Percentiles rank a stretch among this genome's conserved stretches.
phyloP scores from a whole-genome alignment of 2,329 filamentous ascomycete species.

The Neonectria ditissima region DNA sequence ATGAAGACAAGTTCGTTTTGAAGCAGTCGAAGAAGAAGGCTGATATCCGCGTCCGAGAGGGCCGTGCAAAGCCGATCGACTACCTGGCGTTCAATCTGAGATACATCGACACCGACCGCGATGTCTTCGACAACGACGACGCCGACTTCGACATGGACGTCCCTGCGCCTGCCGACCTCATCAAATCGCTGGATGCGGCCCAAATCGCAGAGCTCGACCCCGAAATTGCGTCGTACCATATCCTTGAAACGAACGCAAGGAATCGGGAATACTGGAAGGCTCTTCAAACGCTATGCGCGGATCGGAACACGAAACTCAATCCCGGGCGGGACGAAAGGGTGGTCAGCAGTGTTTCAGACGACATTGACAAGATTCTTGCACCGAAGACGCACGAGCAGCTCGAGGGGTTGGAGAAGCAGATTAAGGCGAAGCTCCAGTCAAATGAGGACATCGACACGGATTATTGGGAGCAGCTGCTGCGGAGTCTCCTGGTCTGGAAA shows the following conservation, averaged over 20 bases:
- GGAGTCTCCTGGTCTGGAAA: constrained; percentile 89
- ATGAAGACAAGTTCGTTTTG: constrained; percentile 95
- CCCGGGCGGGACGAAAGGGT: constrained; percentile 76
- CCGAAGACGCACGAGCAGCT: constrained; percentile 90
- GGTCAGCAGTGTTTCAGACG: constrained; percentile 83
- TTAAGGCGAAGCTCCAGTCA: constrained; percentile 85
- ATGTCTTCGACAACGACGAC: constrained; percentile 88
- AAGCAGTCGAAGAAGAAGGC: constrained; percentile 99
- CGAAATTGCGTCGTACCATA: constrained; percentile 83
- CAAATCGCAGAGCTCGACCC: constrained; percentile 82
- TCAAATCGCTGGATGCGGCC: constrained; percentile 75
- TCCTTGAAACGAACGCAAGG: constrained; percentile 79
- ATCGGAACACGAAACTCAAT: constrained; percentile 75
- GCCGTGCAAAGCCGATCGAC: constrained; percentile 91
- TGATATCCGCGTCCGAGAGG: constrained; percentile 91
- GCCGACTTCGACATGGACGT: constrained; percentile 79
- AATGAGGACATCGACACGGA: constrained; percentile 95
- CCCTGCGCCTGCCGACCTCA: constrained; percentile 82
- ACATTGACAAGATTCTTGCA: constrained; percentile 87
- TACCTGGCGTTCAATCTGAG: constrained; percentile 91
- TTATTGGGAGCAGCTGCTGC: constrained; percentile 95
- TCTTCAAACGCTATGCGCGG: constrained; percentile 84
- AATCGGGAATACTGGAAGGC: constrained; percentile 95
- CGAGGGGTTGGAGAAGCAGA: constrained; percentile 87
- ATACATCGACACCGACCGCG: constrained; percentile 85